Conservation (phyloP, 495 filamentous ascomycete species). For the Aspergillus panamensis region DNA sequence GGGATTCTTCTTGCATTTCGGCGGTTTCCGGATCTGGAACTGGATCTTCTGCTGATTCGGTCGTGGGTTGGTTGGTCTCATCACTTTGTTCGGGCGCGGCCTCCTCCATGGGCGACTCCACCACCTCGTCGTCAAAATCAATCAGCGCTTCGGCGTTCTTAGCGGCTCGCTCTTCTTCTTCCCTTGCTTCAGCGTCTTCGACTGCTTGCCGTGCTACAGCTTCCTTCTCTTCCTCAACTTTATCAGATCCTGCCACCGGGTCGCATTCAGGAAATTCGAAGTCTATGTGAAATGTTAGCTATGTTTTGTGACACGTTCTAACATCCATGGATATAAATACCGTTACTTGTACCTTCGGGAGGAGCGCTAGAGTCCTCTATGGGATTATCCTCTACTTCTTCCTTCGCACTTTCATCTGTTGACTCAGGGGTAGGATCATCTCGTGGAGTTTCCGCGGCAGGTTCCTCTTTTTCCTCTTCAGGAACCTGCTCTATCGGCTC, state of each 20-base stretch:
- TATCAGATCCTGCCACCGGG: slow-evolving; percentile 20
- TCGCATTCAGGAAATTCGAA: slow-evolving; percentile 24
- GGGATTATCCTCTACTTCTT: background rate
- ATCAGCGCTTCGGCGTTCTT: slow-evolving; percentile 9
- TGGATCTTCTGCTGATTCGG: background rate
- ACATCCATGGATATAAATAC: slow-evolving; percentile 6
- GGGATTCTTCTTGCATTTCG: background rate
- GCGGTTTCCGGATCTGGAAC: background rate
- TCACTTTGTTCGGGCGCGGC: slow-evolving; percentile 11
- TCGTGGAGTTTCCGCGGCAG: background rate
- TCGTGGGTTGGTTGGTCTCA: background rate
- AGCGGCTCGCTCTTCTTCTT: slow-evolving; percentile 14
- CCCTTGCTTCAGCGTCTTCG: slow-evolving; percentile 19
- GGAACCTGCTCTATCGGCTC: background rate
- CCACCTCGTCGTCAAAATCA: slow-evolving; percentile 16
- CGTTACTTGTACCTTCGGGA: slow-evolving; percentile 6
- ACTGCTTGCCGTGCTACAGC: slow-evolving; percentile 20
- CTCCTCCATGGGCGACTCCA: slow-evolving; percentile 15
- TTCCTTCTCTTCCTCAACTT: slow-evolving; percentile 26
- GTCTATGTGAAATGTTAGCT: slow-evolving; percentile 8
- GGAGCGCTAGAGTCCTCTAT: background rate
- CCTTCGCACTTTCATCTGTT: background rate
- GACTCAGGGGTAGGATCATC: background rate
- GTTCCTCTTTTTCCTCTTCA: slow-evolving; percentile 1
- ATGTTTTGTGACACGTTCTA: background rate